These are phyloP conservation scores for Chaetomium tenue DNA, from an alignment of 495 filamentous ascomycete species.

Conservation along the genomic window DNA sequence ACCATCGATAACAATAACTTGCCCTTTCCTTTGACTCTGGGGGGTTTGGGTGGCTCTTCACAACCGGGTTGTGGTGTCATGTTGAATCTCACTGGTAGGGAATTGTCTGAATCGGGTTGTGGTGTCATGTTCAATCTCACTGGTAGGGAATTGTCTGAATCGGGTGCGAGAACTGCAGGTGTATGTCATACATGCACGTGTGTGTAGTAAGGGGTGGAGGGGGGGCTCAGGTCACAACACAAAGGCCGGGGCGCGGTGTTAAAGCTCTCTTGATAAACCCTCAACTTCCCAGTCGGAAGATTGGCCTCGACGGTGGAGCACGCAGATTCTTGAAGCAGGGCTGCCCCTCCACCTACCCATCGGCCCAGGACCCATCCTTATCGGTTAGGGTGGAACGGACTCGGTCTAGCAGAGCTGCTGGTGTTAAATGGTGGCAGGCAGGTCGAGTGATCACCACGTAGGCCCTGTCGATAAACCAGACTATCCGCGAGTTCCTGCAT, in stretches of 20 bases:
- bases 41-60: slow-evolving; percentile 32
- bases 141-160: too few relatives aligned
- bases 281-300: slow-evolving; percentile 4
- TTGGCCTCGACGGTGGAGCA: slow-evolving; percentile 19
- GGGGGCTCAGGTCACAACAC: too few relatives aligned
- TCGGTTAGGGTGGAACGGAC: not conserved
- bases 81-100: not conserved
- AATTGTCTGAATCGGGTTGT: too few relatives aligned
- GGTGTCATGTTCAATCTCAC: slow-evolving; percentile 10
- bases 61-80: slow-evolving; percentile 27
- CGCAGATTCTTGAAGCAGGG: slow-evolving; percentile 9
- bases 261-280: not conserved
- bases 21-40: slow-evolving; percentile 40
- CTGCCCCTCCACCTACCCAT: not conserved
- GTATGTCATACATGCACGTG: too few relatives aligned
- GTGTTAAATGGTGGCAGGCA: too few relatives aligned
- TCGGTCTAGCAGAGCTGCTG: not conserved
- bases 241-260: not conserved
- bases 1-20: not conserved
- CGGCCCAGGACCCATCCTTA: not conserved
- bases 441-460: too few relatives aligned
- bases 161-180: too few relatives aligned
- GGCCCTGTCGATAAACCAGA: too few relatives aligned
- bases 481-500: too few relatives aligned
- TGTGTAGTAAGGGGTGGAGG: too few relatives aligned